Base-by-base conservation (phyloP, 306 rosid genomes). In the Heteromeles arbutifolia region DNA sequence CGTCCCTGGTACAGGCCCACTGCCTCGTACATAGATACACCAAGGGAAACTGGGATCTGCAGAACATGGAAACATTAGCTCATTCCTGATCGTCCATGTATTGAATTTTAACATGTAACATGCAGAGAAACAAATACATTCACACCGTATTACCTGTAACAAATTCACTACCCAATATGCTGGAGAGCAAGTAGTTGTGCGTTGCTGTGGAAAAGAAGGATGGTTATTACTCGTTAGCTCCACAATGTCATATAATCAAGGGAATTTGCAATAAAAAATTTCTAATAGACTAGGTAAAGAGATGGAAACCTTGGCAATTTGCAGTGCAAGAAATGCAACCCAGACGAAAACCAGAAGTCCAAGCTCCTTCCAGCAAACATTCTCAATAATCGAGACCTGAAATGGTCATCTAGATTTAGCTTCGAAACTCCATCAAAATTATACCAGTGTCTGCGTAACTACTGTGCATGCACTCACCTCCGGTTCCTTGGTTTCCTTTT, bases 301-400 rank as follows among this genome's bases (percentile, higher is more conserved):
- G 32, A 39, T 41, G 18, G 32, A 76, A 78, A 94, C 98, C 98
- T 92, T 89, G 69, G 74, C 86, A 34, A 95, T 86, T 81, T 95
- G 98, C 70, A 95, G 54, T 24, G 68, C 86, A 56, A 95, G 97
- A 79, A 92, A 92, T 57, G 97, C 81, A 74, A 90, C 52, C 99
- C 99, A 95, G 79, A 95, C 99, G 76, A 95, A 90, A 25, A 62
- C 80, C 62, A 95, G 93, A 78, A 95, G 93, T 81, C 97, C 97
- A 71, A 85, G 65, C 76, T 95, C 97, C 84, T 90, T 95, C 99
- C 99, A 89, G 77, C 45, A 83, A 8, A 95, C 88, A 65, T 95
- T 92, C 82, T 89, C 85, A 64, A 89, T 43, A 31, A 92, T 22
- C 34, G 92, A 41, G 67, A 87, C 86, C 97, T 95, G 89, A 85